phyloP scores from a whole-genome alignment of 495 filamentous ascomycete genomes.

The Annulohypoxylon moriforme region DNA sequence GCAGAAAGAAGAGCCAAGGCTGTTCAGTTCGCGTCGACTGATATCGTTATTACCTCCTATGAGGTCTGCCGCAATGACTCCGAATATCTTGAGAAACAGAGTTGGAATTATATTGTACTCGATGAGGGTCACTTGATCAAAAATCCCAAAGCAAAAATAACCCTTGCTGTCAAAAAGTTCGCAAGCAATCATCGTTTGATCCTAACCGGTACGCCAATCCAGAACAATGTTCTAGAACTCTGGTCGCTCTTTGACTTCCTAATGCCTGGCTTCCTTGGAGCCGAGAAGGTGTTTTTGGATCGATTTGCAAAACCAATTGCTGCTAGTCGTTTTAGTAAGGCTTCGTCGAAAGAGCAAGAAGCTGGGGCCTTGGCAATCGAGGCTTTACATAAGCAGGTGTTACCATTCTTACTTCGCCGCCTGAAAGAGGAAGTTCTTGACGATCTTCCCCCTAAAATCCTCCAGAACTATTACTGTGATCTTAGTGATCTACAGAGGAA shows the following conservation, averaged over 20 bases:
- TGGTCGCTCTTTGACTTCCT: constrained; percentile 99
- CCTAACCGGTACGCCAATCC: constrained; percentile 95
- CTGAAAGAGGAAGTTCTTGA: constrained; percentile 98
- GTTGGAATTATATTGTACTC: constrained; percentile 96
- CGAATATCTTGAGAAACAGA: constrained; percentile 82
- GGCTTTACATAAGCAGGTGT: constrained; percentile 95
- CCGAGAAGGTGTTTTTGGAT: constrained; percentile 97
- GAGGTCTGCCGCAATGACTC: constrained; percentile 96
- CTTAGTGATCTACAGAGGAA: constrained; percentile 94
- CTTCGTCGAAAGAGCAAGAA: constrained; percentile 98
- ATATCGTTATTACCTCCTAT: constrained; percentile 96
- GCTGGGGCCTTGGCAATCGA: constrained; percentile 95
- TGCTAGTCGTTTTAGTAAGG: constrained; percentile 92
- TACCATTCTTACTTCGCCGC: constrained; percentile 95
- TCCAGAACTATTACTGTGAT: constrained; percentile 99
- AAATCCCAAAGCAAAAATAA: constrained; percentile 95
- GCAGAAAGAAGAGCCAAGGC: constrained; percentile 77
- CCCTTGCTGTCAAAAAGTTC: constrained; percentile 87
- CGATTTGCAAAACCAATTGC: constrained; percentile 98
- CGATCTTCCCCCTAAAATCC: constrained; percentile 96
- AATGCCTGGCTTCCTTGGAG: constrained; percentile 98
- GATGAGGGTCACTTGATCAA: constrained; percentile 99
- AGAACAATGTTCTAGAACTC: constrained; percentile 97
- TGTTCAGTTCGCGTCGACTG: constrained; percentile 74
- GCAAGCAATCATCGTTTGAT: constrained; percentile 93